Evolutionary conservation across 768 basidiomycete genomes (phyloP).

Genomic region (Tulasnella calospora): DNA sequence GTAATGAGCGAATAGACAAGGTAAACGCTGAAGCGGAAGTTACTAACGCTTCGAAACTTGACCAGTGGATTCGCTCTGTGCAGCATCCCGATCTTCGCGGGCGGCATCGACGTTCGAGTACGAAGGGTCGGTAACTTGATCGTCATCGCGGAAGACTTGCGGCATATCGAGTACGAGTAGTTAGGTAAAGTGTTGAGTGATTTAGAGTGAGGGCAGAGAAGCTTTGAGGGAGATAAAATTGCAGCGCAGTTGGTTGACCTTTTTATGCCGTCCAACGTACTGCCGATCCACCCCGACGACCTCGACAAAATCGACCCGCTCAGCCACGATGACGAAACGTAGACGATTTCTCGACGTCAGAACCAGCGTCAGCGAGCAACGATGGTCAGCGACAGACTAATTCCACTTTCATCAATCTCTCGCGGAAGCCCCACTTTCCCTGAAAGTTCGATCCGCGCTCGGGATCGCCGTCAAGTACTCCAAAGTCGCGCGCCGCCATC

Average conservation of each 20-base stretch:
- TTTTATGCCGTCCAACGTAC: not conserved
- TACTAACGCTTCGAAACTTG: not conserved
- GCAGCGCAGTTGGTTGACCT: not conserved
- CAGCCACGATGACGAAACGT: not conserved
- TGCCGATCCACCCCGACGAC: not conserved
- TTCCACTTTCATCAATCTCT: not conserved
- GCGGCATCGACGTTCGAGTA: constrained; percentile 20
- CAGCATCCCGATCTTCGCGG: constrained; percentile 14
- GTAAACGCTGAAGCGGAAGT: not conserved
- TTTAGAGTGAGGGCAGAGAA: not conserved
- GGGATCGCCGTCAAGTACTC: not conserved
- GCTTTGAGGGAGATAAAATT: too few species aligned
- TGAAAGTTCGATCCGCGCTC: not conserved
- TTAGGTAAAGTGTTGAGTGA: not conserved
- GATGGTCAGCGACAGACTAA: not conserved
- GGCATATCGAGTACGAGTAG: not conserved
- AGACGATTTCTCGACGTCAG: not conserved
- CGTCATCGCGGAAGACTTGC: constrained; percentile 4
- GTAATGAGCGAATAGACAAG: not conserved
- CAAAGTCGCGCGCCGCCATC: not conserved
- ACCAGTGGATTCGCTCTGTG: constrained; percentile 8
- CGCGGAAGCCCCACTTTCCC: not conserved
- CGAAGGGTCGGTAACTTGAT: constrained; percentile 1
- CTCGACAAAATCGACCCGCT: not conserved
- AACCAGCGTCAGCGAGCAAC: not conserved